Evolutionary conservation across 495 filamentous ascomycete species (phyloP), one percentile per base, ranked within the genome.

Genomic region (Penicillium samsonianum): DNA sequence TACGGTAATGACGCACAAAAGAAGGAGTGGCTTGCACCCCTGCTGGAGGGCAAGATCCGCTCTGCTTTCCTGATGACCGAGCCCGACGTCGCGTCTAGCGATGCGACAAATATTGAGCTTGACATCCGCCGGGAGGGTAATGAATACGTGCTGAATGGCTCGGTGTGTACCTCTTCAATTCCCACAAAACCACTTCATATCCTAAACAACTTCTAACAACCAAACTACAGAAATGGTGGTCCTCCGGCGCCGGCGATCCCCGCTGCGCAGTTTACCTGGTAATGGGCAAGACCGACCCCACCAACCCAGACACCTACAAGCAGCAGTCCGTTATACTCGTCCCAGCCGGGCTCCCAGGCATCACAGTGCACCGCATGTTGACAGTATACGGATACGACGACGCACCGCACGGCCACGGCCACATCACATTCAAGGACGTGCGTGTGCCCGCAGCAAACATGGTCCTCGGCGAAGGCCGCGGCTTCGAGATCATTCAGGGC

Each of bases 401-500:
- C 65, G 92, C 92, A 23, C 92, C 92, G 5, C 92, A 96, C 73
- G 92, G 92, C 48, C 92, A 96, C 78, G 91, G 88, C 28, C 90
- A 96, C 72, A 86, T 96, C 69, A 84, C 78, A 53, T 96, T 96
- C 79, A 80, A 85, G 25, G 85, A 96, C 65, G 92, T 94, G 44
- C 88, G 90, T 57, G 86, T 96, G 0, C 91, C 91, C 17, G 80
- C 78, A 6, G 69, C 80, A 55, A 90, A 90, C 70, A 83, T 96
- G 61, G 87, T 96, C 9, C 85, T 96, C 30, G 92, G 92, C 49
- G 89, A 91, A 69, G 91, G 92, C 55, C 85, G 91, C 45, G 92
- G 92, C n/a, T 96, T 96, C 73, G 92, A 96, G 71, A 96, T 96
- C 67, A 96, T 96, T 71, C 92, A 96, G 70, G 92, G 92, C 33